These are phyloP conservation scores for Peniophora sp. DNA, from an alignment of 1,284 basidiomycete species.

Conservation along the genomic window DNA sequence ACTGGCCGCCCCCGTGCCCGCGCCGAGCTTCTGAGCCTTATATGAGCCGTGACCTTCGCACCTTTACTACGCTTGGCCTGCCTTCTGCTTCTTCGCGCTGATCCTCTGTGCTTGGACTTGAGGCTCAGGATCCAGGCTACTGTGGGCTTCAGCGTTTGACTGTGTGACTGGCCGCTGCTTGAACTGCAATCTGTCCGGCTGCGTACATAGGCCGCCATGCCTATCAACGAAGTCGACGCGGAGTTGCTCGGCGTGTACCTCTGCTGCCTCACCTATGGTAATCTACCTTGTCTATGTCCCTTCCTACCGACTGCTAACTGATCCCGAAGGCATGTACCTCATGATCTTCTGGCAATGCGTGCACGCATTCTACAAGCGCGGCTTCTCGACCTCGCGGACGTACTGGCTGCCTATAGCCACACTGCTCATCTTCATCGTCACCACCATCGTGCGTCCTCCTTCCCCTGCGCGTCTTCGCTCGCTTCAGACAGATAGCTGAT, in stretches of 20 bases:
- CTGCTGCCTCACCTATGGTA: background rate
- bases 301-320: too few relatives aligned
- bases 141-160: too few relatives aligned
- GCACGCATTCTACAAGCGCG: background rate
- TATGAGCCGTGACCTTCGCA: too few relatives aligned
- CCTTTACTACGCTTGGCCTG: too few relatives aligned
- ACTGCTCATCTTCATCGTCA: background rate
- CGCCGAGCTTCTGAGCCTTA: too few relatives aligned
- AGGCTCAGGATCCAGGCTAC: too few relatives aligned
- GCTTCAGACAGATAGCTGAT: too few relatives aligned
- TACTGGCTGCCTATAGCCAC: background rate
- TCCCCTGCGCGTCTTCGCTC: background rate
- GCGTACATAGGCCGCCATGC: background rate
- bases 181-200: too few relatives aligned
- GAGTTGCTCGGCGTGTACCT: background rate
- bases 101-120: too few relatives aligned
- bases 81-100: too few relatives aligned
- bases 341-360: background rate
- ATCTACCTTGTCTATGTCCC: background rate
- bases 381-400: background rate
- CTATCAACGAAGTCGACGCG: background rate
- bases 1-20: too few relatives aligned
- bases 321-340: background rate
- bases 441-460: background rate
- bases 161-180: too few relatives aligned